These are phyloP conservation scores for Corchorus olitorius DNA, from an alignment of 345 rosid genomes.

Conservation along the genomic window DNA sequence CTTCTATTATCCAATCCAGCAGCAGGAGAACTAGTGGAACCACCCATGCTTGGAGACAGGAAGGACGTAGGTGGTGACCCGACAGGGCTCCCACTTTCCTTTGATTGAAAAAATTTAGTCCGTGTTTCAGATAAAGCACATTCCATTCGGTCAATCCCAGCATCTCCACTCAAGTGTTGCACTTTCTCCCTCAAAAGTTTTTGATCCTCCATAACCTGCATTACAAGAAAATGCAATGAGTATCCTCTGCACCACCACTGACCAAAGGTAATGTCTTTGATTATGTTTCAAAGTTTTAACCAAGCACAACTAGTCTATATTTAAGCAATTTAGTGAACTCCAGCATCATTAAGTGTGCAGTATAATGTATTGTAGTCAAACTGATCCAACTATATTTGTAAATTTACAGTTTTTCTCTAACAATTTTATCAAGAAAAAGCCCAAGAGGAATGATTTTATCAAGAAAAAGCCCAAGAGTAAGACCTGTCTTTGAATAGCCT, in stretches of 20 bases:
- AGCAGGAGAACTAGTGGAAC: slow-evolving; percentile 37
- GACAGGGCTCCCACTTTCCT: slow-evolving; percentile 60
- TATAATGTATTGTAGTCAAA: background rate
- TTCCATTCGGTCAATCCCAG: slow-evolving; percentile 83
- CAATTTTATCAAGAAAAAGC: background rate
- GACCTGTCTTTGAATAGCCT: slow-evolving; percentile 93
- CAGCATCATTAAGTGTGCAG: background rate
- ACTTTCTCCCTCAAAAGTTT: slow-evolving; percentile 83
- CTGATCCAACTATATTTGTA: background rate
- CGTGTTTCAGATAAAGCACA: slow-evolving; percentile 71
- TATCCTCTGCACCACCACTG: background rate
- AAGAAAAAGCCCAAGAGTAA: slow-evolving; percentile 4
- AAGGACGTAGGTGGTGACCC: slow-evolving; percentile 49
- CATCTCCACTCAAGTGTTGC: slow-evolving; percentile 70
- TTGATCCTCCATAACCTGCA: slow-evolving; percentile 83
- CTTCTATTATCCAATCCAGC: slow-evolving; percentile 31
- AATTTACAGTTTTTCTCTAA: background rate
- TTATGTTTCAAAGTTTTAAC: background rate
- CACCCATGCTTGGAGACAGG: slow-evolving; percentile 42
- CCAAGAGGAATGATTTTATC: background rate
- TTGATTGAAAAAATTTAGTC: slow-evolving; percentile 55
- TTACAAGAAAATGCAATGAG: slow-evolving; percentile 4
- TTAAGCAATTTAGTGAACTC: background rate
- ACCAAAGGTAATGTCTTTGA: background rate
- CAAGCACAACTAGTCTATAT: background rate